Base-by-base conservation (phyloP, 768 basidiomycete species). In the Pleurotus ostreatus region DNA sequence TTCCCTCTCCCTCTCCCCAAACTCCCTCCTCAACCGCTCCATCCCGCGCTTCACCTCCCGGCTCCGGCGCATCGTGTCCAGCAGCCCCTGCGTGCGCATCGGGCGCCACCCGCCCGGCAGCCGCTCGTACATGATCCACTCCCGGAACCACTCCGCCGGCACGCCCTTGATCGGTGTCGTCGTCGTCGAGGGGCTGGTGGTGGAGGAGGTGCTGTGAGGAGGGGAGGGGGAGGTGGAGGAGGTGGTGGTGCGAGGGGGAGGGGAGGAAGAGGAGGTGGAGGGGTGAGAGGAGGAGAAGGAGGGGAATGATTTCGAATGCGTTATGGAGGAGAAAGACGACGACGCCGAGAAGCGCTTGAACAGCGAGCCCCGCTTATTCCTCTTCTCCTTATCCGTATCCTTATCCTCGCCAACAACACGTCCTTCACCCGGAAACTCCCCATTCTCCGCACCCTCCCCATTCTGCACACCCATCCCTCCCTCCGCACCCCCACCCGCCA, bases 51-150 rank as follows among this genome's bases (percentile, higher is more conserved):
- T 53, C 20, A 53, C 39, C 37, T 39, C 39, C 15, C 18, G 4
- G 25, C 39, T 53, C 11, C 22, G 20, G 22, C n/a, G 26, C 11
- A 74, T 59, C 2, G 75, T 74, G 45, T 74, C 70, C 16, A 67
- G 39, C 38, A 78, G 60, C 1, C 71, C 70, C 44, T 77, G 70
- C 0, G 60, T 61, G 47, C 70, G 74, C 11, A 68, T 68, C 16
- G 77, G 71, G 46, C 59, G 70, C 77, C 78, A 79, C 0, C 68
- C 71, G 0, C 73, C 68, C 4, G 85, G 84, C 11, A 87, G 59
- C 5, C 79, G 71, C 61, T 83, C 84, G 30, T 80, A 59, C 8
- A 65, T 61, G 23, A 84, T 71, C 84, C 84, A 87, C 4, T 66
- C 63, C 15, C 72, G 65, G 22, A 85, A 62, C 66, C 77, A 75